Evolutionary conservation across 1,139 yeast genomes (phyloP).

Genomic region (Suhomyces bolitotheri): DNA sequence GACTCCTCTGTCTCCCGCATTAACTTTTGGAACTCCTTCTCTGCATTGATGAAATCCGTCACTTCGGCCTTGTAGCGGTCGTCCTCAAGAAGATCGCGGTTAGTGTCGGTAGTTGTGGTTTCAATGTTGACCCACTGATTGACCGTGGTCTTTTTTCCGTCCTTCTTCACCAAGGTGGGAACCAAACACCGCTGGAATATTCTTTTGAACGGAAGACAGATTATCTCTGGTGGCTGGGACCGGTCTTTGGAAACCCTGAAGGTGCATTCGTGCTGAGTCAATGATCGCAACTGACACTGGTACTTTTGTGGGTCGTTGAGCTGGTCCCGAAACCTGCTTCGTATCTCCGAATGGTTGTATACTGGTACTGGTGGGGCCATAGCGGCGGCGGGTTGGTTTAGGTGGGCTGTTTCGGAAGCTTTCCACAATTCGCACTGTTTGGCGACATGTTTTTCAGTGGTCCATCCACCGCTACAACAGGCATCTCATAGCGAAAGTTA

Average conservation of each 20-base stretch:
- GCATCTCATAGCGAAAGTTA: no score
- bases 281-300: slow-evolving; percentile 43
- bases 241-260: slow-evolving; percentile 30
- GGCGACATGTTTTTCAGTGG: no score
- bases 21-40: slow-evolving; percentile 36
- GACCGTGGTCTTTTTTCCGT: slow-evolving; percentile 26
- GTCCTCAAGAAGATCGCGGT: slow-evolving; percentile 28
- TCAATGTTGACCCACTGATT: slow-evolving; percentile 46
- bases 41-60: slow-evolving; percentile 40
- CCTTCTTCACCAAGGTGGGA: slow-evolving; percentile 21
- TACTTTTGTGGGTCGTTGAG: slow-evolving; percentile 34
- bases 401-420: no score
- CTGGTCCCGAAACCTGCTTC: slow-evolving; percentile 27
- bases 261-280: slow-evolving; percentile 54
- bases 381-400: no score
- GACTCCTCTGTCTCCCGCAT: slow-evolving; percentile 27
- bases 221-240: slow-evolving; percentile 38
- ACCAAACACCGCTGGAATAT: slow-evolving; percentile 51
- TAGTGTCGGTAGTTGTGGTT: slow-evolving; percentile 40
- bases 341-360: slow-evolving; percentile 31
- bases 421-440: no score
- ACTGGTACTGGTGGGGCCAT: slow-evolving; percentile 56
- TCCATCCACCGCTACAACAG: no score
- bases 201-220: slow-evolving; percentile 56
- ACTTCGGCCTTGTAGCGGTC: slow-evolving; percentile 30